phyloP scores from a whole-genome alignment of 805 yeast genomes.

The Suhomyces pyralidae region DNA sequence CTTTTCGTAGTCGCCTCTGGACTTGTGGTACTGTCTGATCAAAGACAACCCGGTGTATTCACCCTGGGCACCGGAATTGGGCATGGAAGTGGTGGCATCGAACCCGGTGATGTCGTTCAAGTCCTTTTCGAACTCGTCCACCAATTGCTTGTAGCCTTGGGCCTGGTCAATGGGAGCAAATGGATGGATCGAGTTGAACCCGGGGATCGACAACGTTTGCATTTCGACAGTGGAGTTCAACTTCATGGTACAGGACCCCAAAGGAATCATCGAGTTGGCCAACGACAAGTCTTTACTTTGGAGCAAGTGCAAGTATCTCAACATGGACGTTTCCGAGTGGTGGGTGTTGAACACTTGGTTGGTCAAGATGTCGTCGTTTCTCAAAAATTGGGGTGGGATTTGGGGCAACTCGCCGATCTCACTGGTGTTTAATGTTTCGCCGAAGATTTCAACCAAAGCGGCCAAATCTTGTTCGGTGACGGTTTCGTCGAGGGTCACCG shows the following conservation, averaged over 20 bases:
- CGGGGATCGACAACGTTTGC: slow-evolving; percentile 94
- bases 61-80: slow-evolving; percentile 98
- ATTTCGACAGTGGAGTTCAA: slow-evolving; percentile 92
- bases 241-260: slow-evolving; percentile 98
- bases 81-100: slow-evolving; percentile 86
- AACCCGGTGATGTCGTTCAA: slow-evolving; percentile 91
- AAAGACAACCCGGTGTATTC: slow-evolving; percentile 93
- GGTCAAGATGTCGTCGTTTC: slow-evolving; percentile 60
- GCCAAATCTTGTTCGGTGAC: slow-evolving; percentile 60
- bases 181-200: slow-evolving; percentile 85
- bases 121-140: slow-evolving; percentile 76
- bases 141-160: slow-evolving; percentile 75
- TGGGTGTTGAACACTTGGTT: slow-evolving; percentile 80
- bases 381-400: slow-evolving; percentile 46
- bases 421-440: slow-evolving; percentile 17
- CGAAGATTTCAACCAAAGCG: slow-evolving; percentile 57
- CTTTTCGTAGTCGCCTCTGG: slow-evolving; percentile 60
- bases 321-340: slow-evolving; percentile 93
- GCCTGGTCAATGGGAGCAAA: slow-evolving; percentile 90
- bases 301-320: slow-evolving; percentile 80
- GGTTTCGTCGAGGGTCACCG: slow-evolving; percentile 90
- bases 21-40: slow-evolving; percentile 70
- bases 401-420: slow-evolving; percentile 41
- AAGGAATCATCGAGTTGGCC: slow-evolving; percentile 95
- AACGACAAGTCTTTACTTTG: slow-evolving; percentile 87